Base-by-base conservation (phyloP, 2,329 filamentous ascomycete species). In the Colletotrichum sp. region DNA sequence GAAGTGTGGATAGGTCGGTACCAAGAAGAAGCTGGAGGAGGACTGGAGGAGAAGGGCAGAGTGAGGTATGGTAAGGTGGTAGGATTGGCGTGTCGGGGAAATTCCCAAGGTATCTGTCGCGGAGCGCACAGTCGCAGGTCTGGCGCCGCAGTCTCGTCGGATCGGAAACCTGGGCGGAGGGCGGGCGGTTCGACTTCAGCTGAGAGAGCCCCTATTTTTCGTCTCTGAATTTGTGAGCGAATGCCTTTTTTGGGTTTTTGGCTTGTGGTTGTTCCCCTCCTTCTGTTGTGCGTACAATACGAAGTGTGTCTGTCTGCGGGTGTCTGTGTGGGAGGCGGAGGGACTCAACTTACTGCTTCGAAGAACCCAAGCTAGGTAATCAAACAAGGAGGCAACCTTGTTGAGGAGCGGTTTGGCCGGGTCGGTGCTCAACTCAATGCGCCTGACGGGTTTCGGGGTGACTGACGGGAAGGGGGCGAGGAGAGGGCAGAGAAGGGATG, bases 391-490 rank as follows among this genome's bases (percentile, higher is more conserved):
- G 55, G 62, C 64, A 27, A 61, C 72, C 54, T 69, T 59, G 63
- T 29, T 29, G 27, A 59, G 33, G 47, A 43, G 61, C 38, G 71
- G 69, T 74, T 59, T 66, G 64, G 64, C 59, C 57, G 59, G 70
- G 69, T 74, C 72, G 54, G 64, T 74, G 69, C 70, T 74, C 65
- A 74, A 73, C 72, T 72, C 65, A 73, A 73, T 73, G 72, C 70
- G 72, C 72, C 72, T 74, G 72, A 43, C 70, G 69, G 69, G 72
- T 73, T 74, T 74, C 64, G 72, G 68, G 61, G 59, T 58, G 58
- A 55, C 55, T 58, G 58, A 55, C 55, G 66, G 66, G 70, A 64
- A 67, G 70, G 70, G 70, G 66, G 43, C 51, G 70, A 59, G 62
- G 57, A 68, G 58, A 54, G 51, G 36, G 33, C 27, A 64, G 34